phyloP scores from a whole-genome alignment of 2,329 filamentous ascomycete genomes.

The Ustilaginoidea virens region DNA sequence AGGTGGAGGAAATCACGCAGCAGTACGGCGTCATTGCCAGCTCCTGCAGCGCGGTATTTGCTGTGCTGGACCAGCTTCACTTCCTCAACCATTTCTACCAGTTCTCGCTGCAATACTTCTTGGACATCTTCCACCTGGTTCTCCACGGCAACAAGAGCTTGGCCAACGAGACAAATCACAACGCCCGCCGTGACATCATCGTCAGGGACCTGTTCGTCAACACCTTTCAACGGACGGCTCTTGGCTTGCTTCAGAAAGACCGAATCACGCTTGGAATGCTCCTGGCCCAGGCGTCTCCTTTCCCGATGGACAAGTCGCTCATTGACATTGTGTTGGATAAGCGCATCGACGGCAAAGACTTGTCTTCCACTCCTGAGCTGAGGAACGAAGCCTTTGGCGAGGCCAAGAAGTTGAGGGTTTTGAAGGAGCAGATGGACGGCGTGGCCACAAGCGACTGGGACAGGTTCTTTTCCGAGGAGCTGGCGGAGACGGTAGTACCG shows the following conservation, averaged over 20 bases:
- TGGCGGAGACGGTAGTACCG: constrained; percentile 74
- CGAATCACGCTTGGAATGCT: constrained; percentile 89
- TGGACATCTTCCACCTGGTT: constrained; percentile 92
- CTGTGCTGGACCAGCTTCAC: constrained; percentile 89
- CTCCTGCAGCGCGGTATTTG: constrained; percentile 94
- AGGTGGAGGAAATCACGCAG: constrained; percentile 89
- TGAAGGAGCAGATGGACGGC: constrained; percentile 57
- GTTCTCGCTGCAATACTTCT: constrained; percentile 95
- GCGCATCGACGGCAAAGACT: constrained; percentile 57
- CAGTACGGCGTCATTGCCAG: constrained; percentile 88
- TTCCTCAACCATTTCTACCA: constrained; percentile 99
- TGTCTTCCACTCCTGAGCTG: constrained; percentile 51
- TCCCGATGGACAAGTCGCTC: constrained; percentile 80
- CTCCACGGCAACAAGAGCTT: constrained; percentile 66
- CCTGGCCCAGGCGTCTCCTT: constrained; percentile 88
- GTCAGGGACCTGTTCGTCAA: constrained; percentile 83
- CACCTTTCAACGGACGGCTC: constrained; percentile 82
- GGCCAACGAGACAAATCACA: constrained; percentile 55
- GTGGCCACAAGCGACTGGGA: constrained; percentile 56
- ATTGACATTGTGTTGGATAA: constrained; percentile 79
- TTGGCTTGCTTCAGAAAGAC: constrained; percentile 86
- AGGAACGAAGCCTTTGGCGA: constrained; percentile 54
- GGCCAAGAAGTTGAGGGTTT: constrained; percentile 51
- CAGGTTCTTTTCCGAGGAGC: constrained; percentile 68
- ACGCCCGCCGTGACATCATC: constrained; percentile 73